A percentile compares a stretch with the other conserved stretches of the same genome.
Evolutionary conservation across 1,284 basidiomycete genomes (phyloP).

Genomic region (Boletus semigastroideus): DNA sequence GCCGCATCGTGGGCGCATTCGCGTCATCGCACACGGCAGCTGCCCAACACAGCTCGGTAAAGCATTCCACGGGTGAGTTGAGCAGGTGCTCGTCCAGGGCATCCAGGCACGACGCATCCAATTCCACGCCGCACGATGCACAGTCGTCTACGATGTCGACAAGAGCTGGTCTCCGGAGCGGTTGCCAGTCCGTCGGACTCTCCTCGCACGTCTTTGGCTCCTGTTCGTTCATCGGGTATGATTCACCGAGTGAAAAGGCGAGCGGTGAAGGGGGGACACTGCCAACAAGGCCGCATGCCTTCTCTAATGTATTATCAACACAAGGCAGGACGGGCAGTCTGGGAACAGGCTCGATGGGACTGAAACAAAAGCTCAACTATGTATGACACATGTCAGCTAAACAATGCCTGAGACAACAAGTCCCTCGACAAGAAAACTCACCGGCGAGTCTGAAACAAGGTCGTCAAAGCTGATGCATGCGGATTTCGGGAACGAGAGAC

Average conservation of each 20-base stretch:
- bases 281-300: conserved; percentile 22
- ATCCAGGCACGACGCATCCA: conserved; percentile 29
- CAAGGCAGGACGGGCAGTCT: conserved; percentile 17
- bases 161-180: conserved; percentile 6
- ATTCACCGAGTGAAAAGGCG: conserved; percentile 3
- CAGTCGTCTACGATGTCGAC: conserved; percentile 23
- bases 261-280: conserved; percentile 23
- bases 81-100: conserved; percentile 31
- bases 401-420: not conserved
- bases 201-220: conserved; percentile 4
- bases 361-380: conserved; percentile 28
- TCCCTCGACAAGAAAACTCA: conserved; percentile 10
- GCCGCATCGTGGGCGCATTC: not conserved
- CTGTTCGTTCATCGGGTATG: conserved; percentile 9
- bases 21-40: conserved; percentile 26
- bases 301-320: conserved; percentile 15
- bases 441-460: conserved; percentile 29
- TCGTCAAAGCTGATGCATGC: conserved; percentile 33
- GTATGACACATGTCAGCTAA: conserved; percentile 16
- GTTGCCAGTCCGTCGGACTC: conserved; percentile 1
- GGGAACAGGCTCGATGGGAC: conserved; percentile 5
- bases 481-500: conserved; percentile 35
- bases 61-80: conserved; percentile 28
- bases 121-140: conserved; percentile 28
- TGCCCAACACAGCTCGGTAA: conserved; percentile 31